Evolutionary conservation across 1,284 basidiomycete genomes (phyloP), one percentile per base, ranked within the genome.

Genomic region (Puccinia hordei): DNA sequence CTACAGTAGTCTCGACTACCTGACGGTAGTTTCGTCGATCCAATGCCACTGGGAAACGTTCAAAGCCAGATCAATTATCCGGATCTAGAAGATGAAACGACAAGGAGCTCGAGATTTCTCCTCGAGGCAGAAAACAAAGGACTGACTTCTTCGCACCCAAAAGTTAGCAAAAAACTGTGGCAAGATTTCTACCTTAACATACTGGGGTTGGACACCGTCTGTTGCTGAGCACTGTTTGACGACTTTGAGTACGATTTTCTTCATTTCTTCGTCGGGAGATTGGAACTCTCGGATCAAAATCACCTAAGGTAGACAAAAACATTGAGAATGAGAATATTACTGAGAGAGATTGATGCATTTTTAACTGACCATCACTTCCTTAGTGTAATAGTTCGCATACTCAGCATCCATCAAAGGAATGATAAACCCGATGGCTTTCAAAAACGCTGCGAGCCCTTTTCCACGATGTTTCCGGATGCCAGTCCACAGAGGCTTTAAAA

Each of bases 81-180:
- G n/a, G 41, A 69, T 41, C 33, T 4, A 38, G 0, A 72, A 22
- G 41, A 59, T 49, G 35, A 30, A 63, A 61, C 15, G 73, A 74
- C n/a, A 27, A 49, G 12, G 3, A 13, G n/a, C 24, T 17, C 24
- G n/a, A 24, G 44, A 30, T 41, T 24, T 30, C 22, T 30, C 44
- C 17, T 57, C 41, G 8, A 22, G n/a, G 51, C 10, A 61, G 46
- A 61, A 55, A 72, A 44, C n/a, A n/a, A 4, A 63, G 10, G 49
- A 24, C 69, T 72, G 33, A 80, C 78, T 80, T 49, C 85, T 81
- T 12, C 86, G 83, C 44, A 88, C 85, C 96, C 96, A 98, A 88
- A 99, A 99, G 30, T 95, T 90, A 86, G 95, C 96, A 91, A 99
- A 99, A 87, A 98, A 99, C 86, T 99, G 95, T n/a, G 97, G 97